Evolutionary conservation across 2,329 filamentous ascomycete species (phyloP).

Genomic region (Alternaria brassicicola): DNA sequence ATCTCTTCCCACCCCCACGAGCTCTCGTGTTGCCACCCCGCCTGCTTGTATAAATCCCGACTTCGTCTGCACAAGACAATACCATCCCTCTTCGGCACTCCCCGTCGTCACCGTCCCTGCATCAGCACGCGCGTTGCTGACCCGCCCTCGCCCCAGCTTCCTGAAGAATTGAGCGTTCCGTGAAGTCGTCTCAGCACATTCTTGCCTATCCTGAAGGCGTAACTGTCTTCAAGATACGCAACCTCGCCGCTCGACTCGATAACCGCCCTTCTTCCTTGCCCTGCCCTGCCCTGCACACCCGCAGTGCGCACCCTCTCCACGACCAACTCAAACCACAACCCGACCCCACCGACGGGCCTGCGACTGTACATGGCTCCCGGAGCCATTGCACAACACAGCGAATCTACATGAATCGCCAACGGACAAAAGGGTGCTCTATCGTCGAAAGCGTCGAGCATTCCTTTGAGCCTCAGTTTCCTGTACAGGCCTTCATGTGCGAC

Average conservation of each 20-base stretch:
- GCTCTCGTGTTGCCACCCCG: conserved; percentile 11
- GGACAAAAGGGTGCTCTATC: conserved; percentile 41
- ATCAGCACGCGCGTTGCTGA: conserved; percentile 24
- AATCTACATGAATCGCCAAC: conserved; percentile 48
- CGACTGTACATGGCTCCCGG: conserved; percentile 30
- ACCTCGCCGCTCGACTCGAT: not conserved
- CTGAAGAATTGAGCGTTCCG: conserved; percentile 6
- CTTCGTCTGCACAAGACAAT: not conserved
- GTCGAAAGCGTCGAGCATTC: conserved; percentile 42
- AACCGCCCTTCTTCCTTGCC: not conserved
- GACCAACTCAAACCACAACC: conserved; percentile 10
- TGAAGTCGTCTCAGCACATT: conserved; percentile 14
- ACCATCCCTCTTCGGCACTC: conserved; percentile 1
- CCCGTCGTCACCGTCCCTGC: conserved; percentile 18
- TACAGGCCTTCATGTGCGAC: conserved; percentile 52
- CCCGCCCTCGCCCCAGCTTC: conserved; percentile 10
- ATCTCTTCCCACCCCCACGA: not conserved
- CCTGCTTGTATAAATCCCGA: conserved; percentile 5
- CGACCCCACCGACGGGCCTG: conserved; percentile 7
- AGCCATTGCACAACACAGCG: conserved; percentile 19
- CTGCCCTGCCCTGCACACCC: not conserved
- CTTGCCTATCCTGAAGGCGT: not conserved
- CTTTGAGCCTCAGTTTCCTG: conserved; percentile 33
- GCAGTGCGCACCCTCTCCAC: conserved; percentile 4
- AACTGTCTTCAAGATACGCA: not conserved